Conservation (phyloP, 768 basidiomycete genomes). For the Lactarius akahatsu region DNA sequence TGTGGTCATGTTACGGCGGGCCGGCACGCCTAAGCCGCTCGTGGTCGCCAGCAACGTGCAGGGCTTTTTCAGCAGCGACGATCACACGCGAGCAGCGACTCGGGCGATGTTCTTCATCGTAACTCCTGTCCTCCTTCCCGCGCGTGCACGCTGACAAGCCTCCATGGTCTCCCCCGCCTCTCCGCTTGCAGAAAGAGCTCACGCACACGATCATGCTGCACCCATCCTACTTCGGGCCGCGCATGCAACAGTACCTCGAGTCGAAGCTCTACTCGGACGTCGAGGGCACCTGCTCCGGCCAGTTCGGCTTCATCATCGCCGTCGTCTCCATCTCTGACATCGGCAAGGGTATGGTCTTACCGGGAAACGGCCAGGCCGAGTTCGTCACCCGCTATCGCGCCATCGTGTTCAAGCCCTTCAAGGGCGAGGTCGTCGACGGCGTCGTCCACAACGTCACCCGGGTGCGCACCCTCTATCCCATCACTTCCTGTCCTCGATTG, state of each 20-base stretch:
- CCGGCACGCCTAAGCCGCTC: too few relatives aligned
- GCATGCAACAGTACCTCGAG: constrained; percentile 90
- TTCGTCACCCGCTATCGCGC: constrained; percentile 93
- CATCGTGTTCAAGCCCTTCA: constrained; percentile 99
- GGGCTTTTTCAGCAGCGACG: background rate
- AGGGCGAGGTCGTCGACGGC: constrained; percentile 97
- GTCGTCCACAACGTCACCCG: constrained; percentile 95
- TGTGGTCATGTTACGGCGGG: too few relatives aligned
- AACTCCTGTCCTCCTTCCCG: constrained; percentile 2
- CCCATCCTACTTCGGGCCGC: constrained; percentile 97
- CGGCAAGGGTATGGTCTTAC: constrained; percentile 88
- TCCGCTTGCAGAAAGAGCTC: constrained; percentile 76
- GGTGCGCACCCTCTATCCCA: constrained; percentile 45
- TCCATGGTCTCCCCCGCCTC: background rate
- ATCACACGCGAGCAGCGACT: background rate
- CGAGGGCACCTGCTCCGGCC: constrained; percentile 95
- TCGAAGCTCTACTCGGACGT: constrained; percentile 94
- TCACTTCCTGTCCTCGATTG: too few relatives aligned
- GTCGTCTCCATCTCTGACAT: constrained; percentile 89
- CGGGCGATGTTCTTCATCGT: constrained; percentile 27
- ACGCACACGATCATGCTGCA: constrained; percentile 97
- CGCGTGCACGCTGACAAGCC: constrained; percentile 5
- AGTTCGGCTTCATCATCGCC: constrained; percentile 92
- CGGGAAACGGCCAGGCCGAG: constrained; percentile 92
- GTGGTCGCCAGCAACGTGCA: too few relatives aligned